A percentile compares a stretch with the other conserved stretches of the same genome.
phyloP scores from a whole-genome alignment of 2,329 filamentous ascomycete genomes.

The Ophiostoma sp. region DNA sequence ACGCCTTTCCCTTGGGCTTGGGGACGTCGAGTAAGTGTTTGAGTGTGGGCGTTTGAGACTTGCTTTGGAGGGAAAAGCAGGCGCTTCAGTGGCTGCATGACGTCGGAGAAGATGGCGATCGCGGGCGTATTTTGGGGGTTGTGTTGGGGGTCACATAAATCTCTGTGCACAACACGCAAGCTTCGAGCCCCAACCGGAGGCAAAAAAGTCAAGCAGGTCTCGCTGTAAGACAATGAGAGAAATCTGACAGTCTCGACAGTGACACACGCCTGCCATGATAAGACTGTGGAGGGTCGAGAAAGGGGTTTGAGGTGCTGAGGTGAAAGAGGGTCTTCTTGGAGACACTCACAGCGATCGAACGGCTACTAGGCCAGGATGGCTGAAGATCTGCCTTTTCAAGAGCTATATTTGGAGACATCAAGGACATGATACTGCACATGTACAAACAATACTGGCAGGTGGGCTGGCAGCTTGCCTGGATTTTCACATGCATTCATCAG shows the following conservation, averaged over 20 bases:
- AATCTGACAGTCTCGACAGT: too few relatives aligned
- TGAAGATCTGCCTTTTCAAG: neutral
- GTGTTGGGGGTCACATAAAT: neutral
- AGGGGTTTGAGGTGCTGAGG: neutral
- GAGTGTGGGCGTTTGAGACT: neutral
- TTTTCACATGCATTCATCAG: neutral
- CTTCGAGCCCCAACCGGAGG: neutral
- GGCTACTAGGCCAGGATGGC: neutral
- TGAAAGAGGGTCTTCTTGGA: neutral
- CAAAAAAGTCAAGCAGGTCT: neutral
- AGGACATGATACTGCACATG: neutral
- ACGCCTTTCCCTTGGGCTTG: neutral
- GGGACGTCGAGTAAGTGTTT: neutral
- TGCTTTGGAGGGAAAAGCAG: neutral
- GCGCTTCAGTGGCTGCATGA: conserved; percentile 20
- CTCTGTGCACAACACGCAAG: neutral
- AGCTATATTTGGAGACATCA: conserved; percentile 8
- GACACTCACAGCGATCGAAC: neutral
- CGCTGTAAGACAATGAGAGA: neutral
- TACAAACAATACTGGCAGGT: neutral
- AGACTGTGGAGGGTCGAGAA: neutral
- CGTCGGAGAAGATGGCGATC: conserved; percentile 23
- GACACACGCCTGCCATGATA: too few relatives aligned
- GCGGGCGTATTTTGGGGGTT: neutral
- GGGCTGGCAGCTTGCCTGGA: neutral